Evolutionary conservation across 1,284 basidiomycete genomes (phyloP), one percentile per base, ranked within the genome.

Genomic region (Marasmius sp.): DNA sequence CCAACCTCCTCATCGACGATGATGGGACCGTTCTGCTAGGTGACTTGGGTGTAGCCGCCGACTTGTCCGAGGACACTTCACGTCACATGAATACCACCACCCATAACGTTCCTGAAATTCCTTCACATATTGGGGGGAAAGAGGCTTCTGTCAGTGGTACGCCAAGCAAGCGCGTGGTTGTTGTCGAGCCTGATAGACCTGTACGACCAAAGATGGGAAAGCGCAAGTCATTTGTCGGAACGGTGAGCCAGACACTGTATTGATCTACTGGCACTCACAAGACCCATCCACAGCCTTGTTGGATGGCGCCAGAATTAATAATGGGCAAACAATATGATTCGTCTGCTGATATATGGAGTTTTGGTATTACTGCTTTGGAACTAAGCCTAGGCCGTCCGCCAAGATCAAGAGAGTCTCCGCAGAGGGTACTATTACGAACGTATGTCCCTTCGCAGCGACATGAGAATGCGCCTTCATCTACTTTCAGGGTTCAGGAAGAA

Each of bases 271-370:
- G 41, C 45, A 33, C 48, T 57, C 51, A 60, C 58, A 57, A 49
- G 22, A 11, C 49, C 55, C 39, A 27, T 48, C 33, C 57, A 54
- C 63, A 90, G 85, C 94, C 94, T 0, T 94, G 92, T 70, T 96
- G 93, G 92, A 96, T 96, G 94, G 93, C 94, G 0, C 94, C 94
- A 2, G 94, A 96, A 68, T 84, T 96, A 33, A 92, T 96, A 53
- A 86, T 91, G 67, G 89, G 93, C 58, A 87, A 85, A 66, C 86
- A 88, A 65, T 96, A 96, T 72, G 93, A 94, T 70, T 85, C 85
- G 20, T 88, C 87, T 68, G 92, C 93, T 49, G 94, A 95, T 70
- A 94, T 96, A 63, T 96, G 93, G 93, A 93, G 91, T 49, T 93
- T 95, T 71, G 94, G 92, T 33, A 94, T 96, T 66, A 95, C 92